Conservation (phyloP, 1,284 basidiomycete species). For the Puccinia sorghi region DNA sequence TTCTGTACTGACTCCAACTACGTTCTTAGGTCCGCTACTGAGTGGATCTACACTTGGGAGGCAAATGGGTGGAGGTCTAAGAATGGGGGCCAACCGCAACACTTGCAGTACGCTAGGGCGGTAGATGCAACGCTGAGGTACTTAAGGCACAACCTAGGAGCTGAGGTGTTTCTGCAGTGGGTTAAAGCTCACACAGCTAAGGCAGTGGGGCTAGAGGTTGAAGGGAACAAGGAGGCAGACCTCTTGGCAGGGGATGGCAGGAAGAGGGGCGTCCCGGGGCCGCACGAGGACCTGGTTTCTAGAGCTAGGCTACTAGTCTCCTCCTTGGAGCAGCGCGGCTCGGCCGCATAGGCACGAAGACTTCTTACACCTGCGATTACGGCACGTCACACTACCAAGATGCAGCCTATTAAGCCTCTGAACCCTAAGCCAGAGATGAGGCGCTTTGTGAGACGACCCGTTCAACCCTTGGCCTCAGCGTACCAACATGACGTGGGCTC, state of each 20-base stretch:
- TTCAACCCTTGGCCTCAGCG: no score
- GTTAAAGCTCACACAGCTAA: background rate
- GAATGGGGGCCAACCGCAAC: background rate
- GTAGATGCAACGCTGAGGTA: background rate
- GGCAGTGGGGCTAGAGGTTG: background rate
- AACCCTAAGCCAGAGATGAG: background rate
- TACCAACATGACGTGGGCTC: background rate
- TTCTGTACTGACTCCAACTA: background rate
- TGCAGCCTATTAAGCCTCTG: no score
- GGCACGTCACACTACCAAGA: no score
- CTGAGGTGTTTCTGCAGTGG: background rate
- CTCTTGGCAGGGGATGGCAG: background rate
- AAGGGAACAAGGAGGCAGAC: background rate
- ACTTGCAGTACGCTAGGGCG: background rate
- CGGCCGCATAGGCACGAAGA: no score
- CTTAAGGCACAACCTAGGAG: background rate
- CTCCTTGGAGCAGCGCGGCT: no score
- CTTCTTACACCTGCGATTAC: no score
- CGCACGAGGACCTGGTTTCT: background rate
- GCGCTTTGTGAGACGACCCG: background rate
- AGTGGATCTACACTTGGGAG: background rate
- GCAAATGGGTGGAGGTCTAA: background rate
- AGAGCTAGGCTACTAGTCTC: no score
- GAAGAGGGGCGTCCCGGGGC: background rate
- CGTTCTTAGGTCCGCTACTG: background rate